Conservation (phyloP, 2,329 filamentous ascomycete species). For the Aspergillus thermomutatus region DNA sequence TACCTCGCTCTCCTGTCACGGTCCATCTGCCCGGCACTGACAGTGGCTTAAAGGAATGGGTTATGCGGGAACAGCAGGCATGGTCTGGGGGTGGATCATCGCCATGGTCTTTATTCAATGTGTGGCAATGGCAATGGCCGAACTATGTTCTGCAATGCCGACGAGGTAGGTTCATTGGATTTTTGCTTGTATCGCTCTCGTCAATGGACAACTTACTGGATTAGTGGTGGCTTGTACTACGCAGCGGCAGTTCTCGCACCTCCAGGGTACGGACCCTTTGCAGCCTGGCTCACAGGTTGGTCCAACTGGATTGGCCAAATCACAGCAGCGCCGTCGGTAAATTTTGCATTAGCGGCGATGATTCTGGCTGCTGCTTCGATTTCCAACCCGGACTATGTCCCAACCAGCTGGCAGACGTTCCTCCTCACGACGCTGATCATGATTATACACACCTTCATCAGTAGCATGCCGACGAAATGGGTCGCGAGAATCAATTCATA, state of each 20-base stretch:
- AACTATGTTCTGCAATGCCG: slow-evolving; percentile 70
- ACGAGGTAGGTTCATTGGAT: slow-evolving; percentile 47
- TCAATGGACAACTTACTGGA: background rate
- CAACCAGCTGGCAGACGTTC: slow-evolving; percentile 64
- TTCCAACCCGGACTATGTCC: slow-evolving; percentile 61
- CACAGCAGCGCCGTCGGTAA: slow-evolving; percentile 63
- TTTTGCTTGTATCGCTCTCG: background rate
- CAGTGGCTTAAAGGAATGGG: slow-evolving; percentile 40
- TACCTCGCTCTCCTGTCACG: background rate
- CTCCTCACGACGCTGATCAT: slow-evolving; percentile 65
- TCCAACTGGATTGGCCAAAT: slow-evolving; percentile 68
- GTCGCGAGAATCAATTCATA: slow-evolving; percentile 68
- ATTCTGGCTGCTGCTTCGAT: slow-evolving; percentile 69
- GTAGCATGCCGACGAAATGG: slow-evolving; percentile 68
- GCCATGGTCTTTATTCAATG: slow-evolving; percentile 70
- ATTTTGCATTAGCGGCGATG: slow-evolving; percentile 67
- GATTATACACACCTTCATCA: slow-evolving; percentile 64
- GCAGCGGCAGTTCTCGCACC: slow-evolving; percentile 69
- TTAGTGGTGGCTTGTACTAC: slow-evolving; percentile 67
- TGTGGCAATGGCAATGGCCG: slow-evolving; percentile 66
- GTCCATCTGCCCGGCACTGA: slow-evolving; percentile 2
- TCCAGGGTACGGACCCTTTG: slow-evolving; percentile 62
- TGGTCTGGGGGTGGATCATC: slow-evolving; percentile 75
- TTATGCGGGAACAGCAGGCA: slow-evolving; percentile 58
- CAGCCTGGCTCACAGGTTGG: slow-evolving; percentile 68